phyloP scores from a whole-genome alignment of 192 early-diverging fungal species.

The Phycomyces blakesleeanus region DNA sequence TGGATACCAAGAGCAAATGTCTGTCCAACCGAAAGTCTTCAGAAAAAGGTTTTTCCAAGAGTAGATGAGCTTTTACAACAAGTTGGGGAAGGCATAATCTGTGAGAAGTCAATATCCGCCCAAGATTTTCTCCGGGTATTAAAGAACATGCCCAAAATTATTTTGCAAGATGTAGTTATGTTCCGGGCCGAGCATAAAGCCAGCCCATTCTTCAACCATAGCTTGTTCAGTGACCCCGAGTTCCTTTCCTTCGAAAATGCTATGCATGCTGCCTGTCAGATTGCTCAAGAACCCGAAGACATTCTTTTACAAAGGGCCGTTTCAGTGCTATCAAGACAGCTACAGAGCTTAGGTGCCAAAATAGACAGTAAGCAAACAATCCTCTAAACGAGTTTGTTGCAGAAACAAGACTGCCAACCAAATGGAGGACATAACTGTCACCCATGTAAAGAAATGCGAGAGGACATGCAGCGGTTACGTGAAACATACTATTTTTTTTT shows the following conservation, averaged over 20 bases:
- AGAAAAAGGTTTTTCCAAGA: neutral
- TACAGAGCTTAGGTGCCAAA: too few species aligned
- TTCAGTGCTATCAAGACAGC: neutral
- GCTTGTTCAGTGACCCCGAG: neutral
- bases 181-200: neutral
- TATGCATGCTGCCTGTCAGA: neutral
- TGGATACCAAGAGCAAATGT: neutral
- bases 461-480: too few species aligned
- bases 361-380: too few species aligned
- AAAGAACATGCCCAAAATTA: neutral
- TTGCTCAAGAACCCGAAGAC: neutral
- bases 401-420: too few species aligned
- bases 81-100: neutral
- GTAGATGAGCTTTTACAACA: neutral
- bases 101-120: neutral
- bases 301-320: neutral
- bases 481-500: too few species aligned
- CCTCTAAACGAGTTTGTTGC: too few species aligned
- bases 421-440: too few species aligned
- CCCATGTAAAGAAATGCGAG: too few species aligned
- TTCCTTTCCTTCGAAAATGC: neutral
- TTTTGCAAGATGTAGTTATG: conserved; percentile 10
- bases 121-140: neutral
- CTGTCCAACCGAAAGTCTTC: neutral
- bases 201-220: neutral